Base-by-base conservation (phyloP, 306 rosid genomes). In the Gillenia trifoliata region DNA sequence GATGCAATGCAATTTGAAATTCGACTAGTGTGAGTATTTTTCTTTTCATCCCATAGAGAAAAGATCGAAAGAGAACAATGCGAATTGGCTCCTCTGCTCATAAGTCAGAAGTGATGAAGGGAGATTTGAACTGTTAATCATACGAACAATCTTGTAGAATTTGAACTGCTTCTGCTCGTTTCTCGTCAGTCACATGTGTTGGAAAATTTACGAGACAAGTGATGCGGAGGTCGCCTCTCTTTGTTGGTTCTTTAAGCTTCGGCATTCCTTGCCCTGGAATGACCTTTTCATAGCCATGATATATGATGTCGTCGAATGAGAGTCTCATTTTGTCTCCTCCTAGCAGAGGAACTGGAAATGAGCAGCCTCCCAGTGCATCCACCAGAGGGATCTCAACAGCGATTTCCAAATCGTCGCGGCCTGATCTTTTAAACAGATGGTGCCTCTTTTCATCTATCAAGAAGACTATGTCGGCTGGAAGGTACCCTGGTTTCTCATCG, bases 211-310 rank as follows among this genome's bases (percentile, higher is more conserved):
- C 61, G 0, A 88, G 90, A 81, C 92, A 91, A 49, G 81, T 83
- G 72, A 94, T 87, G 62, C 70, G 86, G 50, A 94, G 91, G 64
- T 90, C 88, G 16, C 98, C 98, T 86, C 93, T 87, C 34, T 22
- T 74, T 7, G 82, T 85, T 19, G 75, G 75, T 3, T 87, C 78
- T 75, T 75, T 88, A 11, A 85, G 84, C 74, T 50, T 81, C 3
- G 97, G 92, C 96, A 91, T 91, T 72, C 98, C 98, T 74, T 90
- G 94, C 26, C 97, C 98, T 68, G 43, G 25, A 28, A 94, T 82
- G 43, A 85, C 83, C 83, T 90, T 83, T 73, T 78, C 93, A 74
- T 74, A 91, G 77, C 94, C 97, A 22, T 86, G 97, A 67, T 77
- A 75, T 84, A 91, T 82, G 73, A 67, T 78, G 69, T 87, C 76